Evolutionary conservation across 2,329 filamentous ascomycete species (phyloP).

Genomic region (Venturia aucupariae): DNA sequence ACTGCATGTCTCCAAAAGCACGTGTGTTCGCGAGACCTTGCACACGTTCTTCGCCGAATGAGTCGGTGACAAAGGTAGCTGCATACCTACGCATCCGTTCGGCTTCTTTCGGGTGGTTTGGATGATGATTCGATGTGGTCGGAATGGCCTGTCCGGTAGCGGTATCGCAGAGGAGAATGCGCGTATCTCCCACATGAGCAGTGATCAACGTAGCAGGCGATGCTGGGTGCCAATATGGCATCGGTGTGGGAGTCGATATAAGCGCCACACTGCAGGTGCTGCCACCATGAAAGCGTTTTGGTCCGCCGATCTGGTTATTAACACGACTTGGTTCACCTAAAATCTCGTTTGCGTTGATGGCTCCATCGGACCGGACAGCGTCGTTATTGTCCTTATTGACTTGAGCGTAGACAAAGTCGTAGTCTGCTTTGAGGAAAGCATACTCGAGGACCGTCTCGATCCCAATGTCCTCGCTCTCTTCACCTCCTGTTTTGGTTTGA

Average conservation of each 20-base stretch:
- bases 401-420: conserved; percentile 88
- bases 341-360: conserved; percentile 77
- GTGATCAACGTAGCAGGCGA: conserved; percentile 75
- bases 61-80: conserved; percentile 82
- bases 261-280: conserved; percentile 85
- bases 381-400: conserved; percentile 71
- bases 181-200: conserved; percentile 88
- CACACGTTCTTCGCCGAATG: conserved; percentile 95
- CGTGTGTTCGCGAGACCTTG: conserved; percentile 88
- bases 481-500: conserved; percentile 20
- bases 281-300: conserved; percentile 78
- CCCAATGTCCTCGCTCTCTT: conserved; percentile 39
- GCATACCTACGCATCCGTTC: conserved; percentile 78
- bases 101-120: conserved; percentile 75
- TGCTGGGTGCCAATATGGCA: conserved; percentile 90
- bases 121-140: conserved; percentile 85
- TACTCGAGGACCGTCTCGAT: conserved; percentile 78
- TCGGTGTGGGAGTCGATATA: conserved; percentile 83
- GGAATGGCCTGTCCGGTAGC: conserved; percentile 70
- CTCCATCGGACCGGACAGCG: conserved; percentile 59
- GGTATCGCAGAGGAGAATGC: conserved; percentile 82
- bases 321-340: conserved; percentile 53
- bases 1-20: conserved; percentile 84
- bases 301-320: conserved; percentile 55
- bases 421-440: conserved; percentile 85